Evolutionary conservation across 768 basidiomycete species (phyloP).

Genomic region (Termitomyces sp.): DNA sequence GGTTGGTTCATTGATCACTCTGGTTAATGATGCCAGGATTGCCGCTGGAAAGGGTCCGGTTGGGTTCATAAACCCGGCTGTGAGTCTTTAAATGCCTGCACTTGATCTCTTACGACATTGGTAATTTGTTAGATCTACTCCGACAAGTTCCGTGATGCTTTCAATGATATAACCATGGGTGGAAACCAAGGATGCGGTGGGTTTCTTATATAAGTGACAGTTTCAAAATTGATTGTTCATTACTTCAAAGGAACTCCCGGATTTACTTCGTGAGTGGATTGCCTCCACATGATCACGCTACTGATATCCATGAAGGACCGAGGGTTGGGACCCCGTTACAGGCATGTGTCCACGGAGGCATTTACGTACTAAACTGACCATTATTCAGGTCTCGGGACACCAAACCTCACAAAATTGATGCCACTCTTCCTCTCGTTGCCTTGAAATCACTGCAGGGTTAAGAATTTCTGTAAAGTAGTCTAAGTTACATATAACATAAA

Average conservation of each 20-base stretch:
- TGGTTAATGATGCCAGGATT: slow-evolving; percentile 50
- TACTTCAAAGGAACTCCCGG: slow-evolving; percentile 23
- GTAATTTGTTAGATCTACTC: slow-evolving; percentile 29
- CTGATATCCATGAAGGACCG: slow-evolving; percentile 18
- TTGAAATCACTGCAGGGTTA: slow-evolving; percentile 9
- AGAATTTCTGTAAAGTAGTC: not conserved
- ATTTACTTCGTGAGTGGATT: slow-evolving; percentile 25
- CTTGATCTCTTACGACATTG: not conserved
- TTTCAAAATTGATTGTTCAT: not conserved
- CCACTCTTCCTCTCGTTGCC: slow-evolving; percentile 29
- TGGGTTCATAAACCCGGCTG: slow-evolving; percentile 45
- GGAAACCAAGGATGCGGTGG: slow-evolving; percentile 35
- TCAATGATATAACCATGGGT: slow-evolving; percentile 36
- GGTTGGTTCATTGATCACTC: slow-evolving; percentile 41
- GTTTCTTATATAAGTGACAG: not conserved
- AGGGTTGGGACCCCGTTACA: slow-evolving; percentile 39
- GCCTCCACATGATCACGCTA: not conserved
- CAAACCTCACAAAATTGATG: slow-evolving; percentile 25
- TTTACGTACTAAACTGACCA: not conserved
- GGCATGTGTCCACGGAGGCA: slow-evolving; percentile 15
- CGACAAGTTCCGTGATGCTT: slow-evolving; percentile 21
- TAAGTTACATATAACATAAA: not conserved
- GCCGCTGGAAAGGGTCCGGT: slow-evolving; percentile 34
- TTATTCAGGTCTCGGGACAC: slow-evolving; percentile 29
- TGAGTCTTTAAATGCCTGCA: slow-evolving; percentile 8